Evolutionary conservation across 2,329 filamentous ascomycete genomes (phyloP).

Genomic region (Coccinonectria pachysandricola): DNA sequence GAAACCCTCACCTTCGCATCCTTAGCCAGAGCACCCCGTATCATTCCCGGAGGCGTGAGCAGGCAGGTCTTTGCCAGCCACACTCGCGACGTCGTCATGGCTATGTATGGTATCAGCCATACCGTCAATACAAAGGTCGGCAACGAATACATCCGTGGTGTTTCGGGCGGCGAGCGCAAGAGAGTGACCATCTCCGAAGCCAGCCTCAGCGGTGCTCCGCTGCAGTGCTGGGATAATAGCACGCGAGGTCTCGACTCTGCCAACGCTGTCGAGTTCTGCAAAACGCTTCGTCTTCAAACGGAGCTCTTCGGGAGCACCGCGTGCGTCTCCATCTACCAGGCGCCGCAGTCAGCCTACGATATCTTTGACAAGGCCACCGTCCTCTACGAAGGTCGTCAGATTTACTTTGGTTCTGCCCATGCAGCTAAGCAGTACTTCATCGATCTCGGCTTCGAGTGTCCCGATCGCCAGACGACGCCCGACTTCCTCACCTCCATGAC

Average conservation of each 20-base stretch:
- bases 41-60: conserved; percentile 44
- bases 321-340: conserved; percentile 55
- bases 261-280: conserved; percentile 57
- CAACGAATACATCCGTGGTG: conserved; percentile 56
- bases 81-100: conserved; percentile 59
- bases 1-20: conserved; percentile 69
- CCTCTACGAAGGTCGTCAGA: conserved; percentile 57
- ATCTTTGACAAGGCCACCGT: conserved; percentile 60
- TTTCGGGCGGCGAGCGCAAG: conserved; percentile 42
- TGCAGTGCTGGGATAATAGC: conserved; percentile 63
- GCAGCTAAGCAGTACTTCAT: conserved; percentile 18
- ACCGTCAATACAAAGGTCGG: conserved; percentile 59
- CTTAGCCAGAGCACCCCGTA: conserved; percentile 50
- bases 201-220: conserved; percentile 26
- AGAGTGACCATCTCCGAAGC: conserved; percentile 29
- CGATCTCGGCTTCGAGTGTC: conserved; percentile 45
- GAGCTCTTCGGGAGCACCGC: conserved; percentile 48
- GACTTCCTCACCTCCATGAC: conserved; percentile 56
- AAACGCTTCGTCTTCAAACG: conserved; percentile 48
- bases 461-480: conserved; percentile 48
- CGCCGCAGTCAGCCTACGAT: conserved; percentile 29
- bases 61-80: conserved; percentile 44
- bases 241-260: conserved; percentile 54
- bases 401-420: conserved; percentile 30
- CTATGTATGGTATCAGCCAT: conserved; percentile 59